Evolutionary conservation across 2,329 filamentous ascomycete species (phyloP), one percentile per base, ranked within the genome.

Genomic region (Fusarium udum): DNA sequence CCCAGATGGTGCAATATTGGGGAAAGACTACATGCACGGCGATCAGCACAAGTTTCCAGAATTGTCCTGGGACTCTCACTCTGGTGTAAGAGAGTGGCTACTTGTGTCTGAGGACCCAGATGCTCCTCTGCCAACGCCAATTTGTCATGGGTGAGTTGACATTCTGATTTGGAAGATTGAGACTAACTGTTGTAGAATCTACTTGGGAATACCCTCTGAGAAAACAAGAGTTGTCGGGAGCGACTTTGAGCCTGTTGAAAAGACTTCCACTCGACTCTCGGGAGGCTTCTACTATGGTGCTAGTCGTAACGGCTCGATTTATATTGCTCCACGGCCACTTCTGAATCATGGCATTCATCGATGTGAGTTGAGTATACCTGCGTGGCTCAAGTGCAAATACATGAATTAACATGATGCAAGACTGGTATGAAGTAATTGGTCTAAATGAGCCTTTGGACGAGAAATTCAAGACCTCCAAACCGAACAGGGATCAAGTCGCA

Each of bases 301-400:
- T 67, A 87, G 83, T 31, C 75, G 80, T 9, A 78, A 80, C 6
- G 81, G 82, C 2, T 79, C 37, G 8, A 75, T 87, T 2, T 89
- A 88, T 68, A 80, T 84, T 8, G 80, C 84, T 1, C 86, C 87
- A 3, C 77, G 82, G 18, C 86, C 87, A 24, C 77, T 87, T 39
- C 74, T 86, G 59, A 87, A 87, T 32, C 84, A 88, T 71, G 87
- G 87, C 0, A 81, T 82, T 28, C 86, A 89, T 77, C 80, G 87
- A 63, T 89, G 83, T 84, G 76, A 79, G 82, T 75, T 84, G 76
- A 79, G 82, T 75, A 36, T 16, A 12, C n/a, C 11, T 22, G 20
- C 20, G 45, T 48, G 9, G 20, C 13, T 37, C 49, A n/a, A 6
- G 7, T 24, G 5, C 8, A 31, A 49, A 18, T 15, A 22, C 18